phyloP scores from a whole-genome alignment of 2,329 filamentous ascomycete species.

The Talaromyces sp. region DNA sequence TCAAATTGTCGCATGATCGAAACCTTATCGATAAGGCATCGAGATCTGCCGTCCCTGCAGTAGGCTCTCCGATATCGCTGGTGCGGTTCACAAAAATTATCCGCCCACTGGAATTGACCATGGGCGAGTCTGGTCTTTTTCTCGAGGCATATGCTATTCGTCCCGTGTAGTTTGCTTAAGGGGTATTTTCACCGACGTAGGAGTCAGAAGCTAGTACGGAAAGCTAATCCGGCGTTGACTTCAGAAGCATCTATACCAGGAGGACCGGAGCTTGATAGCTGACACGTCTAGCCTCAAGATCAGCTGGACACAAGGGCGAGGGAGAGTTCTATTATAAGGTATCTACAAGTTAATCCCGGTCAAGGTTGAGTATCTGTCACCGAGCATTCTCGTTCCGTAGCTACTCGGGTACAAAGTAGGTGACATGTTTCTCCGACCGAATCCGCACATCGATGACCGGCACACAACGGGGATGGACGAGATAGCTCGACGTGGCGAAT shows the following conservation, averaged over 20 bases:
- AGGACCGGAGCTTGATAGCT: background rate
- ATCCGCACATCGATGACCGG: background rate
- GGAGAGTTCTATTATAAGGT: background rate
- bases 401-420: background rate
- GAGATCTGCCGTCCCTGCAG: background rate
- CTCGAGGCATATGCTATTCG: background rate
- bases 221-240: background rate
- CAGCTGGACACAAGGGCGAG: background rate
- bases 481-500: background rate
- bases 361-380: background rate
- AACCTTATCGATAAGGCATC: background rate
- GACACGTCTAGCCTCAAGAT: background rate
- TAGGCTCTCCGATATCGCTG: slow-evolving; percentile 5
- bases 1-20: background rate
- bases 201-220: background rate
- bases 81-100: background rate
- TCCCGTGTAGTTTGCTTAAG: background rate
- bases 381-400: background rate
- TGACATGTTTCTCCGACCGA: slow-evolving; percentile 4
- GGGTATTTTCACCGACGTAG: background rate
- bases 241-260: background rate
- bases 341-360: background rate
- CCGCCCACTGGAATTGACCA: too few species aligned
- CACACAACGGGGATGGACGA: background rate
- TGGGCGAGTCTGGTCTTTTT: background rate